These are phyloP conservation scores for Apophysomyces elegans DNA, from an alignment of 371 early-diverging fungal genomes.

Conservation along the genomic window DNA sequence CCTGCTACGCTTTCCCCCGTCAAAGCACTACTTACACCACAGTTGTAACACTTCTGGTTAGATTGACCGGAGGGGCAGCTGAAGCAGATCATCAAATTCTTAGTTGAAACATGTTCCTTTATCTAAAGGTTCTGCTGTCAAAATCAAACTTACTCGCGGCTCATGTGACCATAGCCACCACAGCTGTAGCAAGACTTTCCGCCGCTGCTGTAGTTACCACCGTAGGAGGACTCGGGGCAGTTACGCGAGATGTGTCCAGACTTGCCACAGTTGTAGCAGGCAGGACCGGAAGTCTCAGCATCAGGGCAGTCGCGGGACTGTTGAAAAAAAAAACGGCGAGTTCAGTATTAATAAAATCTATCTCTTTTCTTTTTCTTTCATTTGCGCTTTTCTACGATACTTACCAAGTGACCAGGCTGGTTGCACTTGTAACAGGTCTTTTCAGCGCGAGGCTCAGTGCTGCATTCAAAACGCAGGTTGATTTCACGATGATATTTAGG, in stretches of 20 bases:
- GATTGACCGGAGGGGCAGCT: slow-evolving; percentile 43
- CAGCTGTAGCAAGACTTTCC: slow-evolving; percentile 59
- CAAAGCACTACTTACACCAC: slow-evolving; percentile 44
- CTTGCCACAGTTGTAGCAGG: slow-evolving; percentile 65
- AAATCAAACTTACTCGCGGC: slow-evolving; percentile 41
- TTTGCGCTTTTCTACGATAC: slow-evolving; percentile 1
- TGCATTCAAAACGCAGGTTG: slow-evolving; percentile 21
- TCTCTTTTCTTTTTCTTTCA: neutral
- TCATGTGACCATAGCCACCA: slow-evolving; percentile 57
- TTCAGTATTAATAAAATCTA: too few relatives aligned
- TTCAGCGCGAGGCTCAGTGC: slow-evolving; percentile 64
- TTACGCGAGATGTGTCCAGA: slow-evolving; percentile 66
- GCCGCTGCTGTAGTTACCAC: slow-evolving; percentile 26
- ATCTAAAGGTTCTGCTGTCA: too few relatives aligned
- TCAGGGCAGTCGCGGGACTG: slow-evolving; percentile 65
- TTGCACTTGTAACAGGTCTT: slow-evolving; percentile 64
- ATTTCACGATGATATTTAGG: neutral
- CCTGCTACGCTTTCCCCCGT: neutral
- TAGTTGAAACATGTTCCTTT: too few relatives aligned
- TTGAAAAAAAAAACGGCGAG: slow-evolving; percentile 1
- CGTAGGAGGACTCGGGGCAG: slow-evolving; percentile 53
- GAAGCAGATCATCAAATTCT: neutral
- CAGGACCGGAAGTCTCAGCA: slow-evolving; percentile 45
- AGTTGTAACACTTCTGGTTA: slow-evolving; percentile 72
- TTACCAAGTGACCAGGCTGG: slow-evolving; percentile 60